These are phyloP conservation scores for Catharanthus roseus DNA, from an alignment of 257 asterid species.

Conservation along the genomic window DNA sequence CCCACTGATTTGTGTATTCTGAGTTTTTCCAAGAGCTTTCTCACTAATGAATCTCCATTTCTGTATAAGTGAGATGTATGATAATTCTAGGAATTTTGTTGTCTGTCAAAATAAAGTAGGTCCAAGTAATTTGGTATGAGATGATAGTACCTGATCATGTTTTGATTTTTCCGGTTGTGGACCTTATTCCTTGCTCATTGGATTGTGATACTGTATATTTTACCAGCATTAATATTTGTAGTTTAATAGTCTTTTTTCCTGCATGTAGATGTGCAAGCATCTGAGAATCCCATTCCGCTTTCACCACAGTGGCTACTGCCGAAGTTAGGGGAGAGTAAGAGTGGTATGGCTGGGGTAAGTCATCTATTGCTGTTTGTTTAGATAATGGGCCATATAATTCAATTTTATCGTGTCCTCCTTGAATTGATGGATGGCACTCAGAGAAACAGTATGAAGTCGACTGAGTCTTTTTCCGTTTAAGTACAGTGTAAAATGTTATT, in stretches of 20 bases:
- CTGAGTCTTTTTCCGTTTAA: background rate
- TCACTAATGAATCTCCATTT: background rate
- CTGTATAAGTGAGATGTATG: too few relatives aligned
- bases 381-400: background rate
- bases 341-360: constrained; percentile 72
- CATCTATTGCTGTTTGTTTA: constrained; percentile 6
- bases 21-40: background rate
- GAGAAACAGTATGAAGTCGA: too few relatives aligned
- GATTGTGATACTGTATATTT: background rate
- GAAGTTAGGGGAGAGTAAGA: constrained; percentile 73
- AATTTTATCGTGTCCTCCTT: constrained; percentile 11
- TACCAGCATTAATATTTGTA: background rate
- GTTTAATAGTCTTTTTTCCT: constrained; percentile 8
- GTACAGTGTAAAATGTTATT: background rate
- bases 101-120: too few relatives aligned
- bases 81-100: too few relatives aligned
- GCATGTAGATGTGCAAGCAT: constrained; percentile 60
- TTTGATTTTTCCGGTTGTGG: background rate
- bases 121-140: too few relatives aligned
- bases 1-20: background rate
- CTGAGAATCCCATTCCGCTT: constrained; percentile 72
- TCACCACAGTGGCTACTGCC: constrained; percentile 98
- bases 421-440: background rate
- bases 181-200: too few relatives aligned
- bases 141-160: background rate